Evolutionary conservation across 2,329 filamentous ascomycete genomes (phyloP).

Genomic region (Byssoonygena ceratinophila): DNA sequence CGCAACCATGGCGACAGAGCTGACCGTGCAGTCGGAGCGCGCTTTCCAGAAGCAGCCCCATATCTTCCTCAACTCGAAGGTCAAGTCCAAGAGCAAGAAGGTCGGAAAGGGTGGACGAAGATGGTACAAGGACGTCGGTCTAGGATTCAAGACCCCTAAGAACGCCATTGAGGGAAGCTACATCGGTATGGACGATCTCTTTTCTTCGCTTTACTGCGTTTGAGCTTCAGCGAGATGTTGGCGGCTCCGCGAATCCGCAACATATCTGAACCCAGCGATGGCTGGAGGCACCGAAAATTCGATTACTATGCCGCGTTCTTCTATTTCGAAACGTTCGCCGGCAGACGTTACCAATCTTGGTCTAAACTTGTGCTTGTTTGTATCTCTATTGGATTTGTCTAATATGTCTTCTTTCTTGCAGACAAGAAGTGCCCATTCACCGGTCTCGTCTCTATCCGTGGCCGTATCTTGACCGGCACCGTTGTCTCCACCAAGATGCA

Average conservation of each 20-base stretch:
- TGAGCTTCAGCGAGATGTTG: background rate
- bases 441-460: conserved; percentile 97
- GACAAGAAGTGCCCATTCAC: conserved; percentile 99
- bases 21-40: conserved; percentile 99
- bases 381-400: background rate
- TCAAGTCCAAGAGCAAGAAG: conserved; percentile 66
- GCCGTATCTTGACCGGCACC: conserved; percentile 98
- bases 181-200: conserved; percentile 67
- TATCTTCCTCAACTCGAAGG: conserved; percentile 98
- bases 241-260: background rate
- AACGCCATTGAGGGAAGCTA: conserved; percentile 97
- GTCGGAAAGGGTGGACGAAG: conserved; percentile 86
- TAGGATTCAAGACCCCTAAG: conserved; percentile 98
- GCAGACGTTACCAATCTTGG: background rate
- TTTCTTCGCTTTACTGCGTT: background rate
- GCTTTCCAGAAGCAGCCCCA: conserved; percentile 99
- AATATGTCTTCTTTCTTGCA: conserved; percentile 33
- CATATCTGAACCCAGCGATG: background rate
- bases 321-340: background rate
- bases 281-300: background rate
- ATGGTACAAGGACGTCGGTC: conserved; percentile 99
- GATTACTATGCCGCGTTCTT: too few relatives aligned
- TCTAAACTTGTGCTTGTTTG: background rate
- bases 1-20: conserved; percentile 86
- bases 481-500: conserved; percentile 99